phyloP scores from a whole-genome alignment of 73 alveolate genomes.

The Uronychia binucleata region DNA sequence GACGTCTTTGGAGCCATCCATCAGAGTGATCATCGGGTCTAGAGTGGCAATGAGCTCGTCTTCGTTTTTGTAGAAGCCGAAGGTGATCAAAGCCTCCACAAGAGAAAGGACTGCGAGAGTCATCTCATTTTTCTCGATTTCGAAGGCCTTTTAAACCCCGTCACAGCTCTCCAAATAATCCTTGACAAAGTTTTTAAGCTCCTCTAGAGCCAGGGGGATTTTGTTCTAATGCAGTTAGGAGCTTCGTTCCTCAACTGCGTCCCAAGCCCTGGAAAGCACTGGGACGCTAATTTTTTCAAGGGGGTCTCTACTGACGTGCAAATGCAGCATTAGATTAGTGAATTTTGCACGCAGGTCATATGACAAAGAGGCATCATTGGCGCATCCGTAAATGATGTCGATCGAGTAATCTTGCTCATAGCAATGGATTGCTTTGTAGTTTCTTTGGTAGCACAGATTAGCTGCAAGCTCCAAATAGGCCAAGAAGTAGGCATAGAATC shows the following conservation, averaged over 20 bases:
- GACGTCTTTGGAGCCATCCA: slow-evolving; percentile 41
- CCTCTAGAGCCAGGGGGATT: slow-evolving; percentile 18
- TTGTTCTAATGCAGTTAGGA: slow-evolving; percentile 9
- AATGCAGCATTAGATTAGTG: slow-evolving; percentile 2
- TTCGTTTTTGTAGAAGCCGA: slow-evolving; percentile 27
- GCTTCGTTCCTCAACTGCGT: background rate
- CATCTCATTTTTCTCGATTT: slow-evolving; percentile 22
- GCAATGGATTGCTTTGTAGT: slow-evolving; percentile 21
- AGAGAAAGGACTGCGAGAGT: slow-evolving; percentile 27
- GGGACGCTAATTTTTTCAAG: slow-evolving; percentile 24
- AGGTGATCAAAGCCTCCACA: slow-evolving; percentile 5
- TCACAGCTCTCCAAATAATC: slow-evolving; percentile 1
- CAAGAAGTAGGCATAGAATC: slow-evolving; percentile 53
- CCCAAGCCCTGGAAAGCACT: slow-evolving; percentile 11
- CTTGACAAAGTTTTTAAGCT: slow-evolving; percentile 10
- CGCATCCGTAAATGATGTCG: slow-evolving; percentile 19
- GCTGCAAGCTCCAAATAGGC: slow-evolving; percentile 41
- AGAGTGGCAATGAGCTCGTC: slow-evolving; percentile 29
- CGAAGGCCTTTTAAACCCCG: slow-evolving; percentile 32
- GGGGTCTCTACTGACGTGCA: slow-evolving; percentile 27
- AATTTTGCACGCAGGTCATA: slow-evolving; percentile 18
- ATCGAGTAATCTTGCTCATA: background rate
- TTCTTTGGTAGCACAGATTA: slow-evolving; percentile 31
- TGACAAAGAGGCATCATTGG: slow-evolving; percentile 2
- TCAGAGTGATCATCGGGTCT: slow-evolving; percentile 38